Evolutionary conservation across 2,329 filamentous ascomycete genomes (phyloP).

Genomic region (Xenosphaeropsis pyriputrescens): DNA sequence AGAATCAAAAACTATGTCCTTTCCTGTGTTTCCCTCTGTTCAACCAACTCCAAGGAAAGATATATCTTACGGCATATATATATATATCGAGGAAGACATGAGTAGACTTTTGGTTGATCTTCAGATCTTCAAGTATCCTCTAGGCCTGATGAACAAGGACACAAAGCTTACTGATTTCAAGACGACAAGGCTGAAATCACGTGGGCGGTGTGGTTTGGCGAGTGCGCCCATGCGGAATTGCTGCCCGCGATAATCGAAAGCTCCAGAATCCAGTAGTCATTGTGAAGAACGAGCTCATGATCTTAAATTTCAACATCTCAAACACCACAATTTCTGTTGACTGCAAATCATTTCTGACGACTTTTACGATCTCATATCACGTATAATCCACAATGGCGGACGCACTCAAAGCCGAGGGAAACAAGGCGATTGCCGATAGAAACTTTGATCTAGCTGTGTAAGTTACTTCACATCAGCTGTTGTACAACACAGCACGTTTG

Average conservation of each 20-base stretch:
- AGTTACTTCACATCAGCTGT: conserved; percentile 22
- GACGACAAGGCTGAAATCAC: not conserved
- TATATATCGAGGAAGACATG: too few species aligned
- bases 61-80: too few species aligned
- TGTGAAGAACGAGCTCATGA: not conserved
- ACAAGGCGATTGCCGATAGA: conserved; percentile 96
- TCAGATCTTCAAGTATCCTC: too few species aligned
- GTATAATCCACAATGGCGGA: conserved; percentile 28
- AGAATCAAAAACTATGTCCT: too few species aligned
- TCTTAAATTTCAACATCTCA: not conserved
- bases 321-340: too few species aligned
- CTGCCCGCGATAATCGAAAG: not conserved
- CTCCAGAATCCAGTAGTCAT: not conserved
- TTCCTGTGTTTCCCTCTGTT: too few species aligned
- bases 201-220: not conserved
- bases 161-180: not conserved
- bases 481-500: too few species aligned
- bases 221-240: not conserved
- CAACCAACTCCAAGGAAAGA: too few species aligned
- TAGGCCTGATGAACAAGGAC: too few species aligned
- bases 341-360: too few species aligned
- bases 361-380: not conserved
- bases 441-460: conserved; percentile 94
- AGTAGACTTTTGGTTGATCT: too few species aligned
- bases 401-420: conserved; percentile 92